Conservation (phyloP, 2,329 filamentous ascomycete genomes). For the Rachicladosporium sp. region DNA sequence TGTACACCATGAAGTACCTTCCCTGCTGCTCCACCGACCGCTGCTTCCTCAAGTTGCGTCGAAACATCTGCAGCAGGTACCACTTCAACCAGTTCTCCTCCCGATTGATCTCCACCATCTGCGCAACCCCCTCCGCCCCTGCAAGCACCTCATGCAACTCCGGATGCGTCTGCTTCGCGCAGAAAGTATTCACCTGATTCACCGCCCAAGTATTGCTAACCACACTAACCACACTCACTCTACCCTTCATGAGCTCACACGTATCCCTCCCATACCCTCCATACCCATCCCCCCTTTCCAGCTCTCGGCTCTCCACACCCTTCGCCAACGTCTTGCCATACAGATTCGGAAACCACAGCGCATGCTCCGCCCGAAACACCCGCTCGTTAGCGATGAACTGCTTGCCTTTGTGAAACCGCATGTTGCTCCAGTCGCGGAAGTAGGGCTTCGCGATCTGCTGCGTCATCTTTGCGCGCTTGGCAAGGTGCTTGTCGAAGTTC, state of each 20-base stretch:
- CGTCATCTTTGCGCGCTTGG: slow-evolving; percentile 61
- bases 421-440: slow-evolving; percentile 88
- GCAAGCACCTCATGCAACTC: slow-evolving; percentile 52
- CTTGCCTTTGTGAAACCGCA: slow-evolving; percentile 74
- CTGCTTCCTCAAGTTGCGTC: slow-evolving; percentile 36
- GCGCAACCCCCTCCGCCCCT: slow-evolving; percentile 42
- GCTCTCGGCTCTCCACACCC: slow-evolving; percentile 55
- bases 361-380: slow-evolving; percentile 70
- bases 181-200: slow-evolving; percentile 63
- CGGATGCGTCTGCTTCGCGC: slow-evolving; percentile 53
- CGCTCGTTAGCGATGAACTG: slow-evolving; percentile 75
- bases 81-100: slow-evolving; percentile 64
- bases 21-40: slow-evolving; percentile 40
- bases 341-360: slow-evolving; percentile 90
- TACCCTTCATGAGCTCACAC: slow-evolving; percentile 60
- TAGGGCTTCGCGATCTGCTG: slow-evolving; percentile 74
- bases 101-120: slow-evolving; percentile 76
- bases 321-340: slow-evolving; percentile 63
- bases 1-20: slow-evolving; percentile 48
- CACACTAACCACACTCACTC: slow-evolving; percentile 60
- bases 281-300: slow-evolving; percentile 31
- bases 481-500: slow-evolving; percentile 72
- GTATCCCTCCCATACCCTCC: slow-evolving; percentile 46
- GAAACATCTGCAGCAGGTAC: slow-evolving; percentile 44
- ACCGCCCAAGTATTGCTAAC: slow-evolving; percentile 82